Evolutionary conservation across 2,329 filamentous ascomycete species (phyloP), one percentile per base, ranked within the genome.

Genomic region (Diplodia seriata): DNA sequence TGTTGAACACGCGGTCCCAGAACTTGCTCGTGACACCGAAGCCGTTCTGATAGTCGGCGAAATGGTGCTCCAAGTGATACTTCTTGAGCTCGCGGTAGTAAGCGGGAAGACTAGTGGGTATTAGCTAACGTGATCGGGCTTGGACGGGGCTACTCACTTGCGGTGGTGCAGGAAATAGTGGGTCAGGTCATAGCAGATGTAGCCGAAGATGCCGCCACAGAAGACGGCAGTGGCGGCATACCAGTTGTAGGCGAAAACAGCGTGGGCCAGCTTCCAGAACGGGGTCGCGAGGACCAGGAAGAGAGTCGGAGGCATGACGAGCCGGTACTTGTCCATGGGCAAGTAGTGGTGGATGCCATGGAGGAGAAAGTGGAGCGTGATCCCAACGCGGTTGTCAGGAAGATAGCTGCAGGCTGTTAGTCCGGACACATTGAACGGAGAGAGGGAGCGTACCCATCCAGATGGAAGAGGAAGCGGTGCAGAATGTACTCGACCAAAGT

Each of bases 161-260:
- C 91, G 88, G 83, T 99, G 95, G 80, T 99, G 95, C 49, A 99
- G 86, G 86, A 99, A 99, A 85, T 98, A 99, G 80, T 99, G 95
- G 1, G 95, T 99, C 83, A 97, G 76, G 79, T 99, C 95, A 82
- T 99, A 99, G 84, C 91, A 93, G 70, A 97, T 86, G 78, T 99
- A 99, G 68, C 95, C 95, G 74, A 97, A 97, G 71, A 99, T 89
- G 70, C 94, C 95, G 61, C 95, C 95, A 74, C 90, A 94, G 83
- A 86, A 99, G 4, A 93, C 90, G 26, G 89, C 87, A 0, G 89
- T 87, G 5, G 89, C 95, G 11, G 90, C 87, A 79, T 91, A 86
- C 94, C 94, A 98, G 80, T 94, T 87, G 81, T 89, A 94, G 78
- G 83, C 91, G 79, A 99, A 93, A 66, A 98, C 76, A 1, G 85